Conservation (phyloP, 2,329 filamentous ascomycete genomes). For the Dothideomycetidae sp. region DNA sequence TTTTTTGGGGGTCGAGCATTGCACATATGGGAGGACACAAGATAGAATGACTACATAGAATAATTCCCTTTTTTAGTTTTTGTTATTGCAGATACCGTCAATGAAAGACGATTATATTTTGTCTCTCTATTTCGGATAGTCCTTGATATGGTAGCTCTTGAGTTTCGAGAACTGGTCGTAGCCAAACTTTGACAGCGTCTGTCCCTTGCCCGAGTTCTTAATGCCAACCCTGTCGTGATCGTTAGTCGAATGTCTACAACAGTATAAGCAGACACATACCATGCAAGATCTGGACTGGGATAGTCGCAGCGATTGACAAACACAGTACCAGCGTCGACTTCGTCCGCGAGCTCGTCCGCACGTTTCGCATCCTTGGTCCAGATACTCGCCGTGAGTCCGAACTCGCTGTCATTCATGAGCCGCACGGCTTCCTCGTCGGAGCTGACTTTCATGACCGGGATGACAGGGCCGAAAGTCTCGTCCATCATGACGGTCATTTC, state of each 20-base stretch:
- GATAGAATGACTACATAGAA: no score
- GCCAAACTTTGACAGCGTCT: constrained; percentile 76
- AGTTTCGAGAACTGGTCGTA: constrained; percentile 94
- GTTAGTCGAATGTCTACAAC: constrained; percentile 49
- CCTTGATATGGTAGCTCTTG: constrained; percentile 90
- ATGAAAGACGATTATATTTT: no score
- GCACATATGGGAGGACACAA: no score
- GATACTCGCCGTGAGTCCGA: constrained; percentile 88
- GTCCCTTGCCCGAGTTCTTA: constrained; percentile 91
- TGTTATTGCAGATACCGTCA: no score
- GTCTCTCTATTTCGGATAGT: constrained; percentile 43
- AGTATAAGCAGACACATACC: constrained; percentile 12
- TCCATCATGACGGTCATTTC: constrained; percentile 80
- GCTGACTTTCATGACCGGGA: constrained; percentile 77
- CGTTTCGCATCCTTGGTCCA: constrained; percentile 79
- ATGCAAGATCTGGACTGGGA: constrained; percentile 54
- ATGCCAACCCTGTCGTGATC: constrained; percentile 68
- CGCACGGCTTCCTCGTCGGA: constrained; percentile 65
- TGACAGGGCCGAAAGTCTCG: constrained; percentile 88
- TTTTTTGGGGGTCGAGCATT: no score
- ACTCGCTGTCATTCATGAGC: constrained; percentile 90
- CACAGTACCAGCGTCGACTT: constrained; percentile 83
- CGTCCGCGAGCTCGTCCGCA: constrained; percentile 62
- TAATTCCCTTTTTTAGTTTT: no score
- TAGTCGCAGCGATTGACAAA: constrained; percentile 93